These are phyloP conservation scores for Termitomyces sp. DNA, from an alignment of 768 basidiomycete genomes.

Conservation along the genomic window DNA sequence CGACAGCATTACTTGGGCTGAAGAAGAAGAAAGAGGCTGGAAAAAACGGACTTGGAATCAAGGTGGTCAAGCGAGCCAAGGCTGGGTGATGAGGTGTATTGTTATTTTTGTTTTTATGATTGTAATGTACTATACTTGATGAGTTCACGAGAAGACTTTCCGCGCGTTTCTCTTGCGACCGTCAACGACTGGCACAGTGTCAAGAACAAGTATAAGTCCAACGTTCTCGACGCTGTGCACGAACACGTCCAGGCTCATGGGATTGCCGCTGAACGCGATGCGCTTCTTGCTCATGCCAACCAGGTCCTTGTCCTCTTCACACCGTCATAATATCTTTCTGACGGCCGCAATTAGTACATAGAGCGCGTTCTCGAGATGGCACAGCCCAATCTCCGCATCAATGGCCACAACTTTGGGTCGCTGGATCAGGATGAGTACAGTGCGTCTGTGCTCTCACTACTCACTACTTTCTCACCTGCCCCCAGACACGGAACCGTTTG, in stretches of 20 bases:
- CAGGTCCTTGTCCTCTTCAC: constrained; percentile 29
- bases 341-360: constrained; percentile 40
- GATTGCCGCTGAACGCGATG: constrained; percentile 37
- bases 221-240: constrained; percentile 42
- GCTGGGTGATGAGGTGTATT: constrained; percentile 6
- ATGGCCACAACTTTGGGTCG: constrained; percentile 71
- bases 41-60: constrained; percentile 70
- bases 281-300: constrained; percentile 42
- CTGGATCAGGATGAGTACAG: constrained; percentile 53
- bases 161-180: constrained; percentile 57
- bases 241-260: constrained; percentile 36
- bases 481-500: constrained; percentile 74
- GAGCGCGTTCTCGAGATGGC: constrained; percentile 58
- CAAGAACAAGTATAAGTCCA: constrained; percentile 43
- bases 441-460: constrained; percentile 15
- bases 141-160: constrained; percentile 37
- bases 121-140: constrained; percentile 14
- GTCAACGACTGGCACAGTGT: constrained; percentile 65
- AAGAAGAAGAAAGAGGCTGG: constrained; percentile 63
- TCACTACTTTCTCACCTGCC: background rate
- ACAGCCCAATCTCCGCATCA: constrained; percentile 70
- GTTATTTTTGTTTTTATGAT: background rate
- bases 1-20: constrained; percentile 28
- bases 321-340: constrained; percentile 1
- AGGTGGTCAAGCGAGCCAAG: constrained; percentile 53